phyloP scores from a whole-genome alignment of 169 alveolate species.

The Theileria orientalis region DNA sequence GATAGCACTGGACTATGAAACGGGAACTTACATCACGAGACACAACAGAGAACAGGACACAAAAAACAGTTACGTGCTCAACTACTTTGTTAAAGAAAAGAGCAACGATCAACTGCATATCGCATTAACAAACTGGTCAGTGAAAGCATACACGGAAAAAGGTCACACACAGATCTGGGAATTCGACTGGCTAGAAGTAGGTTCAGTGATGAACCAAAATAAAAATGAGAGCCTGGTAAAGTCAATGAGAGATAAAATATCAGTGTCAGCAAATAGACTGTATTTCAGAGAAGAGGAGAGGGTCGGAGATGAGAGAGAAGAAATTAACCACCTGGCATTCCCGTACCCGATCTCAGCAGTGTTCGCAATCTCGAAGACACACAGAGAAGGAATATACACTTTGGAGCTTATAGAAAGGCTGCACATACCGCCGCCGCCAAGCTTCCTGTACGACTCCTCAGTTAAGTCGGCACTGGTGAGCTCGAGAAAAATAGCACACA shows the following conservation, averaged over 20 bases:
- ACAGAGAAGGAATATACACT: conserved; percentile 33
- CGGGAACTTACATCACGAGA: conserved; percentile 51
- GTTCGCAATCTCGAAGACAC: conserved; percentile 29
- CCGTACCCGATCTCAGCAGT: conserved; percentile 62
- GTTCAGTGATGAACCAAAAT: conserved; percentile 42
- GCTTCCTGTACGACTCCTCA: conserved; percentile 21
- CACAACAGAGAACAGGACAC: conserved; percentile 1
- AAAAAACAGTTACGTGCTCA: background rate
- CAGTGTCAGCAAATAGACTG: conserved; percentile 20
- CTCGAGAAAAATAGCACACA: conserved; percentile 30
- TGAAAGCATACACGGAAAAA: conserved; percentile 51
- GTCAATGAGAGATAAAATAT: conserved; percentile 11
- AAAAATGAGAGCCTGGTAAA: conserved; percentile 11
- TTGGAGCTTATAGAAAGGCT: conserved; percentile 45
- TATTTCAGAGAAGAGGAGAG: background rate
- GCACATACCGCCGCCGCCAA: conserved; percentile 59
- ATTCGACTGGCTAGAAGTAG: conserved; percentile 63
- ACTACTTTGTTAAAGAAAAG: background rate
- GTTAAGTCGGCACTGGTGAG: conserved; percentile 24
- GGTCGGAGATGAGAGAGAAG: background rate
- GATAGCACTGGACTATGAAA: conserved; percentile 53
- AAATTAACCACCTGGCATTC: conserved; percentile 8
- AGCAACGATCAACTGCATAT: conserved; percentile 46
- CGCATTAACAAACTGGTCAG: conserved; percentile 61
- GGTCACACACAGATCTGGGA: conserved; percentile 59